A percentile compares a stretch with the other conserved stretches of the same genome.
These are phyloP conservation scores for Zygosaccharomyces sapae DNA, from an alignment of 1,139 yeast species.

Conservation along the genomic window DNA sequence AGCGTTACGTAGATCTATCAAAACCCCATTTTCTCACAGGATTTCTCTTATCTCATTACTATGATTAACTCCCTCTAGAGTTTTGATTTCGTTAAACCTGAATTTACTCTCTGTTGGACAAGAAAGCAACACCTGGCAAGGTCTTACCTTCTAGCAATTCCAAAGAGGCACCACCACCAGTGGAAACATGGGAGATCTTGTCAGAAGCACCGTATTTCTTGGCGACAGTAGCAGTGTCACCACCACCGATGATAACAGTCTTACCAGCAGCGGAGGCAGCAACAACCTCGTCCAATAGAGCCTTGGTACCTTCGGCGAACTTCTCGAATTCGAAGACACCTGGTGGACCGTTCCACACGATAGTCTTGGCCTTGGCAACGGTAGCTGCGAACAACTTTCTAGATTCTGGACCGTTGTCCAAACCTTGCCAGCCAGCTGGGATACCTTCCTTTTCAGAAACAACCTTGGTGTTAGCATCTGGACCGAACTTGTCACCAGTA, in stretches of 20 bases:
- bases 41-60: neutral
- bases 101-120: constrained; percentile 56
- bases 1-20: constrained; percentile 13
- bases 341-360: constrained; percentile 99
- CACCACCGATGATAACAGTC: constrained; percentile 98
- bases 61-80: neutral
- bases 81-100: constrained; percentile 5
- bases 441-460: constrained; percentile 87
- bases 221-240: constrained; percentile 98
- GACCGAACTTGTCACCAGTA: constrained; percentile 87
- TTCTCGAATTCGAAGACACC: constrained; percentile 96
- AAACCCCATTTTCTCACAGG: constrained; percentile 3
- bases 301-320: constrained; percentile 85
- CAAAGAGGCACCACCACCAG: constrained; percentile 99
- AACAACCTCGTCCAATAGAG: constrained; percentile 81
- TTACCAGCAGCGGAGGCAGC: constrained; percentile 81
- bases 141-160: constrained; percentile 97
- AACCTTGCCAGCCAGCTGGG: constrained; percentile 90
- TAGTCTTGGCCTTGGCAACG: constrained; percentile 88
- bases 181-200: constrained; percentile 92
- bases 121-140: constrained; percentile 92
- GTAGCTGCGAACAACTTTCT: constrained; percentile 69
- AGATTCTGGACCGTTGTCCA: constrained; percentile 90
- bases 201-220: constrained; percentile 94
- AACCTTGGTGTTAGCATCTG: constrained; percentile 76